phyloP scores from a whole-genome alignment of 2,329 filamentous ascomycete species.

The Paracoccidioides lutzii region DNA sequence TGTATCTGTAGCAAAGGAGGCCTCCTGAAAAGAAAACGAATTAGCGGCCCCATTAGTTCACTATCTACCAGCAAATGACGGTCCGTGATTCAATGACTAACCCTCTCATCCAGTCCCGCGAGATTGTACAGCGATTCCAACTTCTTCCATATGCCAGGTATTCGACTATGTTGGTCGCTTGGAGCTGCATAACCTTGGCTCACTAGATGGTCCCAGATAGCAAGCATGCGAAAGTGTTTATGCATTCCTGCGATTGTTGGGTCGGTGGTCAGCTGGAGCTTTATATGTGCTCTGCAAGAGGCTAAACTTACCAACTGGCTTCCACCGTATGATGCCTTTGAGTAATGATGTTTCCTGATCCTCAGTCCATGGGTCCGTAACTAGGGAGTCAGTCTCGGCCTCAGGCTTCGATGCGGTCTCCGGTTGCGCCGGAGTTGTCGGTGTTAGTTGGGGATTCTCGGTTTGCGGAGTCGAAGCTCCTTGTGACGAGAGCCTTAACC shows the following conservation, averaged over 20 bases:
- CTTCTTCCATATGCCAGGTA: slow-evolving; percentile 86
- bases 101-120: slow-evolving; percentile 72
- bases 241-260: slow-evolving; percentile 54
- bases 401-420: slow-evolving; percentile 22
- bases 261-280: slow-evolving; percentile 6
- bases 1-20: slow-evolving; percentile 42
- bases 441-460: slow-evolving; percentile 16
- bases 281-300: not conserved
- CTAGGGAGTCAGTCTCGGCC: slow-evolving; percentile 32
- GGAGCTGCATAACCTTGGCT: slow-evolving; percentile 63
- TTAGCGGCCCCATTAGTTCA: not conserved
- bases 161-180: slow-evolving; percentile 62
- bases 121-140: slow-evolving; percentile 74
- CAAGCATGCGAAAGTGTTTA: slow-evolving; percentile 85
- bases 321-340: slow-evolving; percentile 87
- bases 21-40: slow-evolving; percentile 29
- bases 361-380: slow-evolving; percentile 77
- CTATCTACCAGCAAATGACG: not conserved
- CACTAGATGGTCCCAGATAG: slow-evolving; percentile 65
- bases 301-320: slow-evolving; percentile 63
- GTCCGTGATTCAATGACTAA: slow-evolving; percentile 38
- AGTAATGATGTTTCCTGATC: slow-evolving; percentile 88
- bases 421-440: slow-evolving; percentile 11
- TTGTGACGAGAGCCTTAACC: slow-evolving; percentile 38
- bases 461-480: slow-evolving; percentile 19